These are phyloP conservation scores for Schizochytrium sp. DNA, from an alignment of 108 stramenopile species.

Conservation along the genomic window DNA sequence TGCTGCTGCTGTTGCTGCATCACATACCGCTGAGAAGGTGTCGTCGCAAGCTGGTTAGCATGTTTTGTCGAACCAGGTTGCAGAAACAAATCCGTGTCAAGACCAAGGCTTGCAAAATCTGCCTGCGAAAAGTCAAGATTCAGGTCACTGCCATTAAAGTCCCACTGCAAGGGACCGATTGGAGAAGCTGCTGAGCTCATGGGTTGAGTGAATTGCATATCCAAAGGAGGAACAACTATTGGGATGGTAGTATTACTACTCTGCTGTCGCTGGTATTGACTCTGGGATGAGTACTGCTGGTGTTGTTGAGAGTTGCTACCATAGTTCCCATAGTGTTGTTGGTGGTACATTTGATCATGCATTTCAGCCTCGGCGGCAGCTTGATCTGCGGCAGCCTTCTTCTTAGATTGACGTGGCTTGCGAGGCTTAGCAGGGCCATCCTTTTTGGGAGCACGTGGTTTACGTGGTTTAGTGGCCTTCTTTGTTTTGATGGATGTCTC, in stretches of 20 bases:
- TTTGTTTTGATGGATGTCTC: constrained; percentile 2
- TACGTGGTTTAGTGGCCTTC: neutral
- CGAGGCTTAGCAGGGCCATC: constrained; percentile 18
- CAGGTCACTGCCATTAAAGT: neutral
- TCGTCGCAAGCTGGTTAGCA: neutral
- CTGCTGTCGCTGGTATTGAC: neutral
- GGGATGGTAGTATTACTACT: neutral
- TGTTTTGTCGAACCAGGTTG: constrained; percentile 1
- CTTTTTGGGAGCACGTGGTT: neutral
- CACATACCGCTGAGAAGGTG: neutral
- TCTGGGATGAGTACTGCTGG: neutral
- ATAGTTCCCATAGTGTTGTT: neutral
- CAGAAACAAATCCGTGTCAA: constrained; percentile 43
- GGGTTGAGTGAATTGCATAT: neutral
- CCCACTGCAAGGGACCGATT: constrained; percentile 35
- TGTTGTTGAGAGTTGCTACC: neutral
- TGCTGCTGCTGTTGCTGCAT: constrained; percentile 38
- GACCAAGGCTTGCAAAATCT: constrained; percentile 40
- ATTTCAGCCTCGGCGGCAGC: constrained; percentile 16
- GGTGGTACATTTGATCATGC: neutral
- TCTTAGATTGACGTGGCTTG: constrained; percentile 25
- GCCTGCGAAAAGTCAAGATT: constrained; percentile 22
- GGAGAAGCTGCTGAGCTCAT: constrained; percentile 15
- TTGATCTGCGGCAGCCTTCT: neutral
- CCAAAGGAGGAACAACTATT: neutral